phyloP scores from a whole-genome alignment of 805 yeast species.

The Ogataea trehaloabstinens region DNA sequence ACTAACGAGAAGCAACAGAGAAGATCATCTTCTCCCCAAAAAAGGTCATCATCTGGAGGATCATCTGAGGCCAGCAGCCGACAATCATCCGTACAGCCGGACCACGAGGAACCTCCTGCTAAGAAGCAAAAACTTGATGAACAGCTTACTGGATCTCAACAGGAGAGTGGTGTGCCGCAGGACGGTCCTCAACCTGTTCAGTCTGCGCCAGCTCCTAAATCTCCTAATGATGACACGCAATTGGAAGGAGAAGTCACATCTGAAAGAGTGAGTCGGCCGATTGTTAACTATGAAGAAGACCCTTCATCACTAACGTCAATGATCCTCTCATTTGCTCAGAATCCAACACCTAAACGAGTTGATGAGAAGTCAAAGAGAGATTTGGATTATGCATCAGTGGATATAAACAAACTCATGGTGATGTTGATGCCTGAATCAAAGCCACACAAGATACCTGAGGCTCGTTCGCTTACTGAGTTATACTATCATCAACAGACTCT shows the following conservation, averaged over 20 bases:
- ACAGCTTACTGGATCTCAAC: neutral
- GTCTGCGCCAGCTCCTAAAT: neutral
- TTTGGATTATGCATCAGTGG: constrained; percentile 36
- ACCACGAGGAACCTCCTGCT: neutral
- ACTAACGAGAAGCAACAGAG: constrained; percentile 33
- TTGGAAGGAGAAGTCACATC: neutral
- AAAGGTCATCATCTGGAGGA: constrained; percentile 3
- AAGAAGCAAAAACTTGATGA: constrained; percentile 1
- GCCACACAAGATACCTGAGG: constrained; percentile 55
- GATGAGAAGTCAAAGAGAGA: constrained; percentile 31
- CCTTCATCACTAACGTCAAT: constrained; percentile 28
- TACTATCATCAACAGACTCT: constrained; percentile 85
- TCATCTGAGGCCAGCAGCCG: constrained; percentile 1
- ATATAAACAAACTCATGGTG: constrained; percentile 43
- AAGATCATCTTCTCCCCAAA: constrained; percentile 29
- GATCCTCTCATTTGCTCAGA: constrained; percentile 27
- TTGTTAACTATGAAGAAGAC: constrained; percentile 21
- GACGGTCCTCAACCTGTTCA: neutral
- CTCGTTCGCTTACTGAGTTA: constrained; percentile 76
- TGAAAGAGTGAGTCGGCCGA: constrained; percentile 13
- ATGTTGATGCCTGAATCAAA: constrained; percentile 47
- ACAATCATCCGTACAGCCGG: neutral
- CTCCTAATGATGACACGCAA: neutral
- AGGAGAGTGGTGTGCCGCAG: neutral
- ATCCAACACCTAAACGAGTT: constrained; percentile 23